These are phyloP conservation scores for Phytophthora tentaculata DNA, from an alignment of 352 stramenopile species.

Conservation along the genomic window DNA sequence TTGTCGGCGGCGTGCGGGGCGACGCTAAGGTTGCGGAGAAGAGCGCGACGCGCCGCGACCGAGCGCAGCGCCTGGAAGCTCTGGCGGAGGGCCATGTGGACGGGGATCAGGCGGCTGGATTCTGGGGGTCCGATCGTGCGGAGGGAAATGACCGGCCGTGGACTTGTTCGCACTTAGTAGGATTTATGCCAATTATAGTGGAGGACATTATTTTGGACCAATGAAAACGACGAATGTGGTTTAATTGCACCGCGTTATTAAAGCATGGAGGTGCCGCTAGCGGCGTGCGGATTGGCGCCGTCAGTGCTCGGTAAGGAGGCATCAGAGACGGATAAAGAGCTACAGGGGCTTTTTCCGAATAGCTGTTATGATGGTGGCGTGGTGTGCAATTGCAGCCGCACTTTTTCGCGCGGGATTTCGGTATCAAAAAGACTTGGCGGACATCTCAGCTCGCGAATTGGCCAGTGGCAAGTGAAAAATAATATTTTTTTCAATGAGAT, in stretches of 20 bases:
- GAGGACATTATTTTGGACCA: conserved; percentile 2
- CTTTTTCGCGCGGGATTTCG: conserved; percentile 72
- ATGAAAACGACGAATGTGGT: neutral
- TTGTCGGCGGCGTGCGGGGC: conserved; percentile 76
- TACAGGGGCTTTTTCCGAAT: too few species aligned
- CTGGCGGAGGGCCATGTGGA: conserved; percentile 65
- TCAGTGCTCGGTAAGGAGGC: conserved; percentile 53
- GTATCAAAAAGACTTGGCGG: conserved; percentile 57
- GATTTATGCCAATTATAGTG: conserved; percentile 35
- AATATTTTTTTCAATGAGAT: neutral
- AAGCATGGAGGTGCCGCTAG: conserved; percentile 48
- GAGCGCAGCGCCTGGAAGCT: conserved; percentile 60
- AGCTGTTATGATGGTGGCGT: too few species aligned
- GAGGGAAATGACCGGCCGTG: conserved; percentile 54
- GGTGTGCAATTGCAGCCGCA: conserved; percentile 36
- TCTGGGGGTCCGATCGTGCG: conserved; percentile 43
- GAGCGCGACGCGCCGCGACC: conserved; percentile 43
- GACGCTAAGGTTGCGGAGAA: conserved; percentile 51
- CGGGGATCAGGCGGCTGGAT: conserved; percentile 9
- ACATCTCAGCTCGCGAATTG: conserved; percentile 61
- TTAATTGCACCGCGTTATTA: conserved; percentile 17
- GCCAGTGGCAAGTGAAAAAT: conserved; percentile 45
- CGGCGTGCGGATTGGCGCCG: conserved; percentile 62
- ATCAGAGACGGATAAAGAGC: neutral
- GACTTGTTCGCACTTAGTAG: conserved; percentile 25